Evolutionary conservation across 2,329 filamentous ascomycete species (phyloP), one percentile per base, ranked within the genome.

Genomic region (Microcyclosporella mali): DNA sequence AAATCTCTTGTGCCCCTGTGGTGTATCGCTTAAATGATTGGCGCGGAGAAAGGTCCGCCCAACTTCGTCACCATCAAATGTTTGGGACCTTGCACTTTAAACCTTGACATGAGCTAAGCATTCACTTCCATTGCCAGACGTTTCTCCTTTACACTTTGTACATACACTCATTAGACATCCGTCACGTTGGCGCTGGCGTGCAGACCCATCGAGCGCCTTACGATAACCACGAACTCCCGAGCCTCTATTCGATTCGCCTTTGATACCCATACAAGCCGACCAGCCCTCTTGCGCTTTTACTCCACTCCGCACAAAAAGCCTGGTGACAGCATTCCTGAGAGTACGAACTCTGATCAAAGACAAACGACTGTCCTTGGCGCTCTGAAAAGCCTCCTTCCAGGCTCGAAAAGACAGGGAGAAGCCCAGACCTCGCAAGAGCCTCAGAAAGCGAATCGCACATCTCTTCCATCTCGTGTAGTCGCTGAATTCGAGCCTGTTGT

Each of bases 171-270:
- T 15, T 17, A 11, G 18, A 18, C 14, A 39, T 14, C 27, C 39
- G 45, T 34, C 50, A 37, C 42, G 43, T 51, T 53, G 50, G 50
- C 50, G 49, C 44, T 46, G 31, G 21, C 38, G 18, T 21, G 17
- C 19, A 37, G 15, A 6, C 12, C 44, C 19, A 16, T 44, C 29
- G 33, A 41, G 46, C 50, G 47, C 41, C 16, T 52, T n/a, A 52
- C 52, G 52, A 49, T 14, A 31, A 25, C 33, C 11, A 52, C 50
- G 43, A 51, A 37, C 42, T 43, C 38, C 48, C 50, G 46, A 45
- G 21, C 21, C 9, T 15, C 35, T 21, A n/a, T 19, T 17, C 28
- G 21, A 33, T 29, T 31, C 35, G 33, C 12, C 34, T 31, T 35
- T 18, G 10, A 27, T 28, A 38, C 28, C 27, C 27, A 18, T 15